Evolutionary conservation across 352 stramenopile genomes (phyloP).

Genomic region (Globisporangium paroecandrum): DNA sequence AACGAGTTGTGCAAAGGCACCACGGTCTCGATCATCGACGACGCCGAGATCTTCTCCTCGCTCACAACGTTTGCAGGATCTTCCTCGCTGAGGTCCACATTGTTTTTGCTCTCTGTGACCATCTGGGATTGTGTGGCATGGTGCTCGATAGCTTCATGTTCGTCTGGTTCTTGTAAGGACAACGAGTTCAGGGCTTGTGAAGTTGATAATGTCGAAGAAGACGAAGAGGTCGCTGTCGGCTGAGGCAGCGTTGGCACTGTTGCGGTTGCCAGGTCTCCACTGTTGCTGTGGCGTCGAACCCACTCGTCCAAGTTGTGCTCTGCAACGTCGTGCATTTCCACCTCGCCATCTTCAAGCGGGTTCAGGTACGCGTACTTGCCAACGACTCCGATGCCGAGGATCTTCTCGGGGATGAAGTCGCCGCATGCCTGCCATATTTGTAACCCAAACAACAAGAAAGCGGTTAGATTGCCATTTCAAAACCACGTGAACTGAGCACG

Average conservation of each 20-base stretch:
- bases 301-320: slow-evolving; percentile 65
- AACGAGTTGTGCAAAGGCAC: slow-evolving; percentile 65
- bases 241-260: slow-evolving; percentile 23
- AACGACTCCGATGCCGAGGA: slow-evolving; percentile 73
- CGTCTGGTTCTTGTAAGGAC: background rate
- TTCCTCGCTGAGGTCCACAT: slow-evolving; percentile 18
- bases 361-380: slow-evolving; percentile 80
- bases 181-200: background rate
- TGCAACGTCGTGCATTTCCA: slow-evolving; percentile 21
- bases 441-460: background rate
- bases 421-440: slow-evolving; percentile 43
- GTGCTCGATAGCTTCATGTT: background rate
- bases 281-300: slow-evolving; percentile 35
- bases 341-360: slow-evolving; percentile 44
- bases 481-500: background rate
- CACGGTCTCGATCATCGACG: slow-evolving; percentile 76
- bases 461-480: background rate
- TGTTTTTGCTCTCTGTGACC: slow-evolving; percentile 16
- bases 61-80: slow-evolving; percentile 34
- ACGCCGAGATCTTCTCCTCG: slow-evolving; percentile 57
- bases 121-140: slow-evolving; percentile 13
- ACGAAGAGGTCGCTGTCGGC: background rate
- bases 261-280: slow-evolving; percentile 15
- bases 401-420: slow-evolving; percentile 87
- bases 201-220: background rate